Evolutionary conservation across 345 rosid species (phyloP).

Genomic region (Hibiscus syriacus): DNA sequence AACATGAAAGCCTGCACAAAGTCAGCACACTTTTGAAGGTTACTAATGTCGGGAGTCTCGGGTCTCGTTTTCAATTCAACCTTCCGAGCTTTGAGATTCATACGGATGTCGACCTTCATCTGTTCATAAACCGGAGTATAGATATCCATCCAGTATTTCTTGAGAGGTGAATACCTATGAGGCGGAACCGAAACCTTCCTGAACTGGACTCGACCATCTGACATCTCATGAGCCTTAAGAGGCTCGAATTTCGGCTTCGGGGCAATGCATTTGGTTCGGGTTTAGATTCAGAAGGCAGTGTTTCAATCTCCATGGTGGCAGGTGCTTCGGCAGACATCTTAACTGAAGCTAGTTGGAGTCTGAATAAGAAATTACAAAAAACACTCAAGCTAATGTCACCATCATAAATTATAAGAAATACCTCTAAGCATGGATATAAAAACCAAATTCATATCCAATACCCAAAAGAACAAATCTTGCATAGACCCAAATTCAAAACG

Average conservation of each 20-base stretch:
- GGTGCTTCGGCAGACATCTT: conserved; percentile 11
- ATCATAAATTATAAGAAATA: too few species aligned
- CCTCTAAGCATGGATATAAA: too few species aligned
- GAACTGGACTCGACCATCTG: conserved; percentile 66
- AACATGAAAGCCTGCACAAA: conserved; percentile 89
- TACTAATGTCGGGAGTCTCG: conserved; percentile 70
- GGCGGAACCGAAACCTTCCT: conserved; percentile 71
- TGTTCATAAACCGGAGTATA: conserved; percentile 69
- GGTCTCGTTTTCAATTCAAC: conserved; percentile 67
- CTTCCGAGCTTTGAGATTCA: conserved; percentile 78
- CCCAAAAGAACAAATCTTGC: neutral
- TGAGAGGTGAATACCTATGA: conserved; percentile 70
- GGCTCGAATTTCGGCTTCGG: conserved; percentile 59
- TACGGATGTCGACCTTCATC: conserved; percentile 86
- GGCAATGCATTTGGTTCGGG: conserved; percentile 27
- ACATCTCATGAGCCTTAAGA: conserved; percentile 80
- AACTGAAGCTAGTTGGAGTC: neutral
- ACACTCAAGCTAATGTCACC: neutral
- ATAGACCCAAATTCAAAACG: neutral
- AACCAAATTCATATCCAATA: neutral
- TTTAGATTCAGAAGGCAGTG: conserved; percentile 8
- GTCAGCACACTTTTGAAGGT: conserved; percentile 82
- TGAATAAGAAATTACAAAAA: neutral
- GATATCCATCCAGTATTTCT: conserved; percentile 84
- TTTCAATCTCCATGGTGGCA: conserved; percentile 48